Conservation (phyloP, 2,329 filamentous ascomycete species). For the Didymosphaeria variabile region DNA sequence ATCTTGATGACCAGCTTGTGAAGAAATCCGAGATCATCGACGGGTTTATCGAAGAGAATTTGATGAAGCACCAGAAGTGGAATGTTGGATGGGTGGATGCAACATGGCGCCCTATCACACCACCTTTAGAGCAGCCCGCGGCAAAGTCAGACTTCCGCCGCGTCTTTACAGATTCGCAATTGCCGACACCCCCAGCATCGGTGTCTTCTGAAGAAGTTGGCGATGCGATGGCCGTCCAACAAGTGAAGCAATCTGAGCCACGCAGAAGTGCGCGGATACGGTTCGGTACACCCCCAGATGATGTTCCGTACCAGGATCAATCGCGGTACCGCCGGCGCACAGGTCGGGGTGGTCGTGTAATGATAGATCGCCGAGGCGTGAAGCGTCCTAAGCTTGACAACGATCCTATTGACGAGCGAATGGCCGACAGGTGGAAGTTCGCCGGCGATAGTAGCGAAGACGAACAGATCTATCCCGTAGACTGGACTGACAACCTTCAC, state of each 20-base stretch:
- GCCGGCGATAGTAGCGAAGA: constrained; percentile 86
- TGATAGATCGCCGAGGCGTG: constrained; percentile 85
- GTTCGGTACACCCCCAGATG: constrained; percentile 50
- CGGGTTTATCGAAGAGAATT: constrained; percentile 83
- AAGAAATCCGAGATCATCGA: constrained; percentile 85
- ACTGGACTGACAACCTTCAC: constrained; percentile 69
- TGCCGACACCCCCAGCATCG: constrained; percentile 59
- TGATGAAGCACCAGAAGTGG: constrained; percentile 89
- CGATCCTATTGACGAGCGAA: constrained; percentile 39
- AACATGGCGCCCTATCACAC: constrained; percentile 84
- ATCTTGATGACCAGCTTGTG: constrained; percentile 77
- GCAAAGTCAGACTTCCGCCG: constrained; percentile 51
- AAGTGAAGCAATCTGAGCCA: constrained; percentile 38
- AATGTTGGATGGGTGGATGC: constrained; percentile 89
- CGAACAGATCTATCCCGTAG: constrained; percentile 75
- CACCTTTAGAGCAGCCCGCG: constrained; percentile 67
- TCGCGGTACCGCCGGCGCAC: constrained; percentile 84
- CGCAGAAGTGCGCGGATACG: constrained; percentile 45
- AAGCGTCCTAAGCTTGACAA: constrained; percentile 54
- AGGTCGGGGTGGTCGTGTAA: constrained; percentile 83
- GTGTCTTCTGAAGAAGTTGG: constrained; percentile 54
- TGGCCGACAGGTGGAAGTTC: constrained; percentile 73
- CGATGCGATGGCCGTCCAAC: constrained; percentile 50
- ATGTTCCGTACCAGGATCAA: constrained; percentile 49
- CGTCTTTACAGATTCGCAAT: constrained; percentile 49